Base-by-base conservation (phyloP, 2,329 filamentous ascomycete genomes). In the Beauveria asiatica region DNA sequence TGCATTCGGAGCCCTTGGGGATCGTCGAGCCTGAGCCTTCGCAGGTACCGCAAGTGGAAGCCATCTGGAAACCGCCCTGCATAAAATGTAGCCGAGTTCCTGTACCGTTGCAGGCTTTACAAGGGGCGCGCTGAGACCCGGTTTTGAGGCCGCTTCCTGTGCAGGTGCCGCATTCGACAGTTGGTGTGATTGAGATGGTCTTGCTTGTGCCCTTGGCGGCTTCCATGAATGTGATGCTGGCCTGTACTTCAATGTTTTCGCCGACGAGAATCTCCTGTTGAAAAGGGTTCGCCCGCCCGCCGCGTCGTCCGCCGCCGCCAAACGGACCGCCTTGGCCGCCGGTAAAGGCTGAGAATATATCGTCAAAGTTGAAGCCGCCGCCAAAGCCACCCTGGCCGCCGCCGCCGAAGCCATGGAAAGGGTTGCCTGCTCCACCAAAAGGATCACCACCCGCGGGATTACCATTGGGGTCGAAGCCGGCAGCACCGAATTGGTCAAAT, bases 51-150 rank as follows among this genome's bases (percentile, higher is more conserved):
- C 94, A 99, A 1, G 92, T 95, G 63, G 90, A 90, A 5, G 90
- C 90, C 87, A 99, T 93, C 76, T 97, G 93, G 76, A 99, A 97
- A 25, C 92, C 92, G 58, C 92, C 92, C 67, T 90, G 86, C 83
- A 97, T 89, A 69, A 91, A 88, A 73, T 96, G 91, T 53, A 97
- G 87, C 60, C 90, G 82, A 42, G 89, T 90, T 55, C 94, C 94
- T 1, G 91, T 91, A 17, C 94, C 94, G 63, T 89, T 87, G 72
- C 94, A 99, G 57, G 83, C 78, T 71, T 85, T 86, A 75, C 94
- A 99, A 63, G 85, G 78, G 25, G 83, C 79, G 66, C 86, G 82
- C 73, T 89, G 85, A 13, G 87, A 83, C 11, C 93, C 93, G 62
- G 85, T 74, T 78, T 96, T 97, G 73, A 97, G 68, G 0, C 94